phyloP scores from a whole-genome alignment of 495 filamentous ascomycete genomes.

The Chaetomium fimeti region DNA sequence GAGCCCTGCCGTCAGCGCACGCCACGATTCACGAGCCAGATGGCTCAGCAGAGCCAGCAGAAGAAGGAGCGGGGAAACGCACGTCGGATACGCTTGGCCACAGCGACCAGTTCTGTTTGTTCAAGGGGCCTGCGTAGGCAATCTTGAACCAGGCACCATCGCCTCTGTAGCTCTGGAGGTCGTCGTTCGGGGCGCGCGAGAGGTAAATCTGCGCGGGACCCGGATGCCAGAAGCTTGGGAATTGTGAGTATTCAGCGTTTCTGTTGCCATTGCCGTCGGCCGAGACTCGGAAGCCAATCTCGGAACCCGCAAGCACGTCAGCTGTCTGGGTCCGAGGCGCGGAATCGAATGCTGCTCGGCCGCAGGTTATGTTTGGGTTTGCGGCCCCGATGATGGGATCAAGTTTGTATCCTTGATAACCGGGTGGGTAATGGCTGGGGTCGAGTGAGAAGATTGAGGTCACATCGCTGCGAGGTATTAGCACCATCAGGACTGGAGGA shows the following conservation, averaged over 20 bases:
- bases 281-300: constrained; percentile 25
- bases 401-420: constrained; percentile 16
- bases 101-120: background rate
- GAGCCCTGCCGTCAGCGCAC: background rate
- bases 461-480: background rate
- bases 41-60: no score
- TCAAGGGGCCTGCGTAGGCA: constrained; percentile 22
- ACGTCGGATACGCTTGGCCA: background rate
- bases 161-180: constrained; percentile 23
- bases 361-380: constrained; percentile 23
- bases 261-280: constrained; percentile 21
- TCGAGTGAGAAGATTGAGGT: background rate
- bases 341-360: constrained; percentile 19
- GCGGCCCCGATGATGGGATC: constrained; percentile 8
- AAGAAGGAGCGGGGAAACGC: background rate
- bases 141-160: constrained; percentile 39
- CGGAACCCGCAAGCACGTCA: constrained; percentile 25
- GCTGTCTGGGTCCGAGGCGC: constrained; percentile 21
- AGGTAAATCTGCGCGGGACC: constrained; percentile 29
- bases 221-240: background rate
- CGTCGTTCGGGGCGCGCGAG: constrained; percentile 25
- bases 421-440: background rate
- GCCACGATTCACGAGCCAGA: background rate
- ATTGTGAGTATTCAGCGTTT: background rate
- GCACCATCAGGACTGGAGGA: background rate